A percentile compares a stretch with the other conserved stretches of the same genome.
These are phyloP conservation scores for Saturnispora sekii DNA, from an alignment of 805 yeast genomes.

Conservation along the genomic window DNA sequence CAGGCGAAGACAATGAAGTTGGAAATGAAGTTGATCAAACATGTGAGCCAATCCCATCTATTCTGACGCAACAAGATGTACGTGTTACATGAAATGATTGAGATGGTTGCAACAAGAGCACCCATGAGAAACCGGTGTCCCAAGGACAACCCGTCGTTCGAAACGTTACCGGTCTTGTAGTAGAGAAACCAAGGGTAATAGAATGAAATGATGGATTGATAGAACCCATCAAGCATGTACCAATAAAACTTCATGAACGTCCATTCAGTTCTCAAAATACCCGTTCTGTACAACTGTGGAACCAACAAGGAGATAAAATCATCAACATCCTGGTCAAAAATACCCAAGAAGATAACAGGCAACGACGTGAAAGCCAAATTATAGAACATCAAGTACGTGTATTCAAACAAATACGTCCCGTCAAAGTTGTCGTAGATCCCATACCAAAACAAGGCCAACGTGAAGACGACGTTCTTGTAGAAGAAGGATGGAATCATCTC, in stretches of 20 bases:
- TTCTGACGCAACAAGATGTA: slow-evolving; percentile 59
- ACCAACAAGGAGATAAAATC: slow-evolving; percentile 59
- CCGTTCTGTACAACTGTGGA: slow-evolving; percentile 66
- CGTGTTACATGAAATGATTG: slow-evolving; percentile 57
- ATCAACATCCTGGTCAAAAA: slow-evolving; percentile 73
- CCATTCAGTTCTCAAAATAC: slow-evolving; percentile 68
- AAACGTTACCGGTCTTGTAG: slow-evolving; percentile 31
- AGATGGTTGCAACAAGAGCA: slow-evolving; percentile 52
- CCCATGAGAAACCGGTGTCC: slow-evolving; percentile 75
- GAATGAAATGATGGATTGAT: slow-evolving; percentile 63
- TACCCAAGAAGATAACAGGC: slow-evolving; percentile 69
- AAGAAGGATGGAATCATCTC: slow-evolving; percentile 82
- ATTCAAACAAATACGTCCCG: slow-evolving; percentile 72
- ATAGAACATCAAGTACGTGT: slow-evolving; percentile 70
- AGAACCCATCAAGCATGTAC: slow-evolving; percentile 71
- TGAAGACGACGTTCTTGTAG: slow-evolving; percentile 68
- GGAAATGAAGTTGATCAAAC: slow-evolving; percentile 46
- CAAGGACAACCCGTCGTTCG: slow-evolving; percentile 36
- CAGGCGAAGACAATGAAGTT: slow-evolving; percentile 55
- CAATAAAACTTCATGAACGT: slow-evolving; percentile 54
- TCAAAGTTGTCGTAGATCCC: slow-evolving; percentile 68
- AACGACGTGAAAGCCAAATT: slow-evolving; percentile 76
- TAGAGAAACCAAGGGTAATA: slow-evolving; percentile 62
- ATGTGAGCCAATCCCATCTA: slow-evolving; percentile 75
- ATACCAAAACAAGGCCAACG: slow-evolving; percentile 70